Percentiles rank a stretch among this genome's conserved stretches.
Conservation (phyloP, 345 rosid genomes). For the Lepidium didymum region DNA sequence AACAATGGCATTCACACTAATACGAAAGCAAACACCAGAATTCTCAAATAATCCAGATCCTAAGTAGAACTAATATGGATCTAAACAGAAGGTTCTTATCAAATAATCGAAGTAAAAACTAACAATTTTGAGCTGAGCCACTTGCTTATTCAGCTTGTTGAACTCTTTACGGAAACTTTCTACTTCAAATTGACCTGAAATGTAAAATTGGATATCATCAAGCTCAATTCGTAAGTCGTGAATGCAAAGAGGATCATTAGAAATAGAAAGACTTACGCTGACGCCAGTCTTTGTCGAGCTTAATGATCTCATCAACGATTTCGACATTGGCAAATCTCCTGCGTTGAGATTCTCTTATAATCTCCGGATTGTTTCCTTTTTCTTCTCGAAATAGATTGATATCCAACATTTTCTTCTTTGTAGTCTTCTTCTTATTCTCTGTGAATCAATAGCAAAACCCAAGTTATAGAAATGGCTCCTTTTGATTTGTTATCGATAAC, state of each 20-base stretch:
- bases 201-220: not conserved
- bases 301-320: conserved; percentile 63
- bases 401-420: conserved; percentile 47
- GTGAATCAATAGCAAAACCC: not conserved
- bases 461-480: too few species aligned
- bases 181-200: conserved; percentile 63
- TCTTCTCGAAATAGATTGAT: conserved; percentile 70
- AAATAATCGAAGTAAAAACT: conserved; percentile 13
- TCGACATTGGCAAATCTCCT: conserved; percentile 60
- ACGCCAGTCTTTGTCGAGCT: conserved; percentile 75
- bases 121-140: conserved; percentile 70
- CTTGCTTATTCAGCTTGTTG: conserved; percentile 59
- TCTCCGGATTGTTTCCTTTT: conserved; percentile 66
- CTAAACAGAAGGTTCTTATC: not conserved
- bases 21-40: not conserved
- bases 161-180: conserved; percentile 60
- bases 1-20: not conserved
- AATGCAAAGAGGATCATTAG: not conserved
- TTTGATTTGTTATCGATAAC: too few species aligned
- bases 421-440: not conserved
- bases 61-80: not conserved
- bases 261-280: conserved; percentile 33
- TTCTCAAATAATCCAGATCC: not conserved
- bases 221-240: not conserved
- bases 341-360: conserved; percentile 69